Evolutionary conservation across 192 early-diverging fungal genomes (phyloP).

Genomic region (Piromyces finnis): DNA sequence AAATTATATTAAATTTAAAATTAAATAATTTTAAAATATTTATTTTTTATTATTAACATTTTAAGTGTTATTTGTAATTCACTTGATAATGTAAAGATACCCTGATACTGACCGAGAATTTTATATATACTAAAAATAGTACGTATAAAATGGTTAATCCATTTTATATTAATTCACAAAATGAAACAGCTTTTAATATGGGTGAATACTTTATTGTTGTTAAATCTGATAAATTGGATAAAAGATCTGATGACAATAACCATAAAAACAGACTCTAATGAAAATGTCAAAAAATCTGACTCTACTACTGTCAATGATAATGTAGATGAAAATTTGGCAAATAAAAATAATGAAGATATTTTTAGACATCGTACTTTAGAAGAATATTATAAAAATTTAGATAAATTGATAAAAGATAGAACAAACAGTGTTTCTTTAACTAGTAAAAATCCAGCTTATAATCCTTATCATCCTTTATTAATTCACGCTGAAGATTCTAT

Average conservation of each 20-base stretch:
- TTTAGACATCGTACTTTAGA: not conserved
- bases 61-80: no score
- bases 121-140: not conserved
- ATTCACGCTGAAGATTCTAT: not conserved
- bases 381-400: not conserved
- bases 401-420: not conserved
- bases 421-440: not conserved
- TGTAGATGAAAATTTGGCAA: not conserved
- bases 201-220: not conserved
- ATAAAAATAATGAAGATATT: not conserved
- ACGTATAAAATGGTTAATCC: not conserved
- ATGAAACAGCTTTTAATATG: not conserved
- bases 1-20: no score
- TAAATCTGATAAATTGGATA: not conserved
- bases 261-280: no score
- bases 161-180: not conserved
- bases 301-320: not conserved
- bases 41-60: no score
- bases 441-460: not conserved
- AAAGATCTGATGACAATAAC: not conserved
- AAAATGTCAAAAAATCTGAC: not conserved
- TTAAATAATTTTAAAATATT: no score
- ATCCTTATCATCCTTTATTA: not conserved
- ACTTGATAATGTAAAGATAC: no score
- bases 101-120: not conserved